Conservation (phyloP, 306 rosid genomes). For the Castanopsis chinensis region DNA sequence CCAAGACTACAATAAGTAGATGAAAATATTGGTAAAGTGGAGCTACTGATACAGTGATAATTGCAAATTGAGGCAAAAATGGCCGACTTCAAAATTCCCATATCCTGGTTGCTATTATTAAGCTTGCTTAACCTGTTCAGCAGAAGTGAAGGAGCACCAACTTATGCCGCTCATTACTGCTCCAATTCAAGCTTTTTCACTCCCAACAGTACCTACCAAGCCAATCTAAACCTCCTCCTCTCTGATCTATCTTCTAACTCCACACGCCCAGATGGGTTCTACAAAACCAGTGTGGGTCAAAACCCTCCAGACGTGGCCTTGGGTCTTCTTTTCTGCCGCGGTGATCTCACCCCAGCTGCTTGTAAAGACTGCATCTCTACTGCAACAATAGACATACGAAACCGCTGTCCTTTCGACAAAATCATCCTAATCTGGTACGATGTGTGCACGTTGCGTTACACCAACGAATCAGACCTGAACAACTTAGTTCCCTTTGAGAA, state of each 20-base stretch:
- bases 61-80: too few species aligned
- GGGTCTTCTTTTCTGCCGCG: conserved; percentile 30
- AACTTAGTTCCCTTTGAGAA: not conserved
- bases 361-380: conserved; percentile 15
- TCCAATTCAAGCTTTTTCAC: not conserved
- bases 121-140: too few species aligned
- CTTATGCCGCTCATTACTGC: not conserved
- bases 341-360: conserved; percentile 11
- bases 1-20: too few species aligned
- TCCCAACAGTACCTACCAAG: not conserved
- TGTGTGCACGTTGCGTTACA: conserved; percentile 25
- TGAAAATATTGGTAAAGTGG: too few species aligned
- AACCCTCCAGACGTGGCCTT: not conserved
- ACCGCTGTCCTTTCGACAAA: conserved; percentile 8
- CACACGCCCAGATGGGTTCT: not conserved
- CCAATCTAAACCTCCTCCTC: conserved; percentile 5
- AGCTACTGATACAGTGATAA: too few species aligned
- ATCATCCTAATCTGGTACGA: conserved; percentile 32
- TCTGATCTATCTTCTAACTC: not conserved
- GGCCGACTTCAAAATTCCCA: too few species aligned
- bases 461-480: not conserved
- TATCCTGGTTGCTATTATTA: too few species aligned
- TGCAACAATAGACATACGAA: not conserved
- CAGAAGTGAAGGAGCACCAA: not conserved
- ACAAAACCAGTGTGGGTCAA: conserved; percentile 4